Evolutionary conservation across 2,329 filamentous ascomycete genomes (phyloP).

Genomic region (Pseudogymnoascus sp.): DNA sequence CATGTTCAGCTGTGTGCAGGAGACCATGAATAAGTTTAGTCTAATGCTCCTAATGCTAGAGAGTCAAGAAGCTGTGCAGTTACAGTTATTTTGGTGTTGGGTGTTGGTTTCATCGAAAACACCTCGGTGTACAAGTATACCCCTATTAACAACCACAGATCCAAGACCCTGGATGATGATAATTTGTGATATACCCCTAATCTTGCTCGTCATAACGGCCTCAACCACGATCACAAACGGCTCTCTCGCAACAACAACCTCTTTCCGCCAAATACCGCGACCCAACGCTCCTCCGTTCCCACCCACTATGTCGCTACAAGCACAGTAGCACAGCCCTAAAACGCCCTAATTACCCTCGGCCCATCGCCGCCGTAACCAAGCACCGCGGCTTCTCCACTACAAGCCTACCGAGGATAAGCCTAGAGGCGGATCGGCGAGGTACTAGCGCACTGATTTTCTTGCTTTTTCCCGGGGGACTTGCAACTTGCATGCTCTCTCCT

Average conservation of each 20-base stretch:
- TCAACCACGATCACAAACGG: neutral
- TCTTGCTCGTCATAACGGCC: neutral
- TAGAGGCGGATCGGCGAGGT: neutral
- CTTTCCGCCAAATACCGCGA: neutral
- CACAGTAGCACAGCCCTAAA: neutral
- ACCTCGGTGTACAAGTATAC: neutral
- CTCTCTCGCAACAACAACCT: neutral
- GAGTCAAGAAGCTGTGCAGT: neutral
- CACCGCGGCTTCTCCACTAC: neutral
- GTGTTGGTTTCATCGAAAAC: neutral
- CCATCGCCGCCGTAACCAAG: neutral
- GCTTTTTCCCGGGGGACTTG: neutral
- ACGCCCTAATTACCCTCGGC: neutral
- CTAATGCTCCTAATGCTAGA: too few relatives aligned
- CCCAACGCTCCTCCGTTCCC: neutral
- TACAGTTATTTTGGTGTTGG: neutral
- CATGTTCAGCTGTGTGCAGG: too few relatives aligned
- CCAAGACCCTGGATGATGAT: neutral
- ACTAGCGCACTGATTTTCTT: neutral
- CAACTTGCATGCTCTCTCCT: neutral
- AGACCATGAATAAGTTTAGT: neutral
- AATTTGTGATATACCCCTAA: neutral
- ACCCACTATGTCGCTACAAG: neutral
- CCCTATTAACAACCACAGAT: neutral
- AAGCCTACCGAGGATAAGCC: neutral